Evolutionary conservation across 228 moss, liverwort and hornwort genomes (phyloP), one percentile per base, ranked within the genome.

Genomic region (Sphagnum magellanicum): DNA sequence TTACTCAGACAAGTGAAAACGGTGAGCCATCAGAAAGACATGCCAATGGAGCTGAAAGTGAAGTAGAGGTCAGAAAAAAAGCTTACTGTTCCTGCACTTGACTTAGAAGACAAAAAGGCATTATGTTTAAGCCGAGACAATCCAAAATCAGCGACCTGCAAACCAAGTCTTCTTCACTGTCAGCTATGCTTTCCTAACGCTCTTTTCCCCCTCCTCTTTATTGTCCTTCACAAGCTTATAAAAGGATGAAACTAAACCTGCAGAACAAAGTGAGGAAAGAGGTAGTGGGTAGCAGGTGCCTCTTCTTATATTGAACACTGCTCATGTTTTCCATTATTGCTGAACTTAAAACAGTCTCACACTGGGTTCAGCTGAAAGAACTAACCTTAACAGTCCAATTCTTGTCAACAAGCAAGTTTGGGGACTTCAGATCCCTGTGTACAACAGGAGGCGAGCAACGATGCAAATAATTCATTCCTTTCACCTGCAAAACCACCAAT

Each of bases 391-490:
- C 97, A 68, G 91, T 97, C 97, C 97, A 97, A 50, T 98, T 98
- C 64, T 98, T 98, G 77, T 98, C 97, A 14, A 98, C 97, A 48
- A 98, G 73, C 69, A 98, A 63, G 68, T 98, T 98, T 17, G 93
- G 97, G 5, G 97, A 98, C 73, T 98, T 98, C n/a, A 98, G 79
- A 78, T 98, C 97, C 76, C 97, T 88, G 77, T 98, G 97, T 63
- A 98, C 93, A 47, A 98, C 76, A 50, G 97, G 97, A 9, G 93
- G 97, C 52, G 90, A 87, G 67, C 90, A 98, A 49, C 97, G 91
- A 60, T 98, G 97, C 61, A 98, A 78, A 83, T 98, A 98, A 73
- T 98, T 98, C 97, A 98, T 98, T 72, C 97, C 97, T 75, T 98
- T 98, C 13, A 82, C 97, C 97, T 97, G 72, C 69, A 71, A 65